phyloP scores from a whole-genome alignment of 306 rosid genomes.

The Casuarina equisetifolia region DNA sequence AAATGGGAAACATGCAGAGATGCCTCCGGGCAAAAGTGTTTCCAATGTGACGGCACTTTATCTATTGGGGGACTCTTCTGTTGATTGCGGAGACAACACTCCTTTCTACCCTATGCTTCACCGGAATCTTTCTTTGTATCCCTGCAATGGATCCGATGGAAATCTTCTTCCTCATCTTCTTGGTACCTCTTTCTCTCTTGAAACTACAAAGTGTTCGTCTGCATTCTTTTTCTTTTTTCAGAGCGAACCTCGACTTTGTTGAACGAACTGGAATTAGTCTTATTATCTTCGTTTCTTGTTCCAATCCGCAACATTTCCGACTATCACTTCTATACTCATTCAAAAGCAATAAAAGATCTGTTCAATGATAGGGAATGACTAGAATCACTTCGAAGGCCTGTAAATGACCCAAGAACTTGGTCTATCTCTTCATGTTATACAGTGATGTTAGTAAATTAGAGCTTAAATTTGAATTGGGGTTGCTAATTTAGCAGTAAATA shows the following conservation, averaged over 20 bases:
- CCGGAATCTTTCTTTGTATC: constrained; percentile 56
- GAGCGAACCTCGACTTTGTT: too few species aligned
- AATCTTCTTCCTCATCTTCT: constrained; percentile 79
- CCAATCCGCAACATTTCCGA: too few species aligned
- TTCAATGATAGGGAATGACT: too few species aligned
- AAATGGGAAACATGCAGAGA: constrained; percentile 22
- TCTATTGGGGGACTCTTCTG: constrained; percentile 85
- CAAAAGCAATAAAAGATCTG: too few species aligned
- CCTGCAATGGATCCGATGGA: constrained; percentile 58
- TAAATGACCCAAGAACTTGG: too few species aligned
- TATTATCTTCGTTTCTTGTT: too few species aligned
- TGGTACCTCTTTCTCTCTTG: constrained; percentile 40
- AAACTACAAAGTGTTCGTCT: too few species aligned
- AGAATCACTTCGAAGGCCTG: too few species aligned
- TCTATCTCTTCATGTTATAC: too few species aligned
- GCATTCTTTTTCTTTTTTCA: too few species aligned
- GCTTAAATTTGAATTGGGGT: not conserved
- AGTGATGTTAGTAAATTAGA: not conserved
- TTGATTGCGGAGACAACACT: constrained; percentile 81
- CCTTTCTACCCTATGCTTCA: constrained; percentile 73
- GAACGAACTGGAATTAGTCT: too few species aligned
- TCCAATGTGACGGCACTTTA: constrained; percentile 48
- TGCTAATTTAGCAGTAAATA: not conserved
- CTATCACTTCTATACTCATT: too few species aligned
- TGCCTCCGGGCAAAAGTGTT: constrained; percentile 5